phyloP scores from a whole-genome alignment of 805 yeast genomes.

The Candida nitratophila region DNA sequence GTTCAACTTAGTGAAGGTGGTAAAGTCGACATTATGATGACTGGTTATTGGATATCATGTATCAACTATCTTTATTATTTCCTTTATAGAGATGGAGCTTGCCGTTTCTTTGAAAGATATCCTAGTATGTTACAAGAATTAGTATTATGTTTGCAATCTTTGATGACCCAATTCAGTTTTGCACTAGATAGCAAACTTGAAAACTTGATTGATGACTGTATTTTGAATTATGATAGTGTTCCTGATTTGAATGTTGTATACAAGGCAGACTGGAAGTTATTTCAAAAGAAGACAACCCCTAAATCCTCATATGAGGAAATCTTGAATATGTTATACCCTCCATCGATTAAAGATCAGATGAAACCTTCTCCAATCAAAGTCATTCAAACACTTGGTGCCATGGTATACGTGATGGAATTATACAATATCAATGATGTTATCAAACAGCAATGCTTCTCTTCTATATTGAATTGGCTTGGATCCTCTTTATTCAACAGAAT shows the following conservation, averaged over 20 bases:
- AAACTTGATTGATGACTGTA: constrained; percentile 53
- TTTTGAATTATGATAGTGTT: constrained; percentile 71
- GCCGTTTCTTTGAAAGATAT: constrained; percentile 41
- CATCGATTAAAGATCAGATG: constrained; percentile 70
- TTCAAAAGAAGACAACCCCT: constrained; percentile 36
- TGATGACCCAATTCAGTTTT: constrained; percentile 58
- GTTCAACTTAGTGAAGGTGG: constrained; percentile 23
- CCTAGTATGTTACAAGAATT: constrained; percentile 58
- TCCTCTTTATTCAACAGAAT: constrained; percentile 67
- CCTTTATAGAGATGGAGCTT: constrained; percentile 54
- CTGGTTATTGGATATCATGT: constrained; percentile 86
- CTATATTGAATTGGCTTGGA: constrained; percentile 73
- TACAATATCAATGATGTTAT: constrained; percentile 75
- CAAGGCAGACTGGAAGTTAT: constrained; percentile 58
- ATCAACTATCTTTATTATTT: constrained; percentile 73
- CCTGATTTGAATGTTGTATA: constrained; percentile 77
- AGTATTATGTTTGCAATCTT: constrained; percentile 46
- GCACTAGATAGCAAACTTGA: constrained; percentile 58
- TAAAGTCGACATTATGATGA: constrained; percentile 56
- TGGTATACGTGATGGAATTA: constrained; percentile 75
- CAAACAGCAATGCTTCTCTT: constrained; percentile 71
- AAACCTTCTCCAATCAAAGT: constrained; percentile 85
- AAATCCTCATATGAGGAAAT: constrained; percentile 64
- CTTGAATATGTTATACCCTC: constrained; percentile 73
- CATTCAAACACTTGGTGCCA: constrained; percentile 82